Conservation (phyloP, 345 rosid genomes). For the Odontarrhena argentea region DNA sequence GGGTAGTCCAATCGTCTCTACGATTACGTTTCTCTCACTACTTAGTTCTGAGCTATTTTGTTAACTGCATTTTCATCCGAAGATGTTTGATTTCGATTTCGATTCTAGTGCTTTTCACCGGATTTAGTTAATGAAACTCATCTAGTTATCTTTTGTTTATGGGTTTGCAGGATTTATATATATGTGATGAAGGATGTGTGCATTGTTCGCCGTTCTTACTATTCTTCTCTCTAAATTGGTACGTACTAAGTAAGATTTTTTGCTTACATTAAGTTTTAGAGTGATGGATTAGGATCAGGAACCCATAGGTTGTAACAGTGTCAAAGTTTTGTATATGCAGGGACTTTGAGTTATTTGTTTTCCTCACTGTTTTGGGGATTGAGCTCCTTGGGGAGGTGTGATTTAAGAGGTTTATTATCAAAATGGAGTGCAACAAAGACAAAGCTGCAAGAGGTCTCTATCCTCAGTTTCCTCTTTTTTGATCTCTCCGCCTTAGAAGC, state of each 20-base stretch:
- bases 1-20: slow-evolving; percentile 20
- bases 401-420: slow-evolving; percentile 4
- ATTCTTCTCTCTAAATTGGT: slow-evolving; percentile 23
- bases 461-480: too few species aligned
- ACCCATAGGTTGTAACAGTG: neutral
- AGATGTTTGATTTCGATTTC: slow-evolving; percentile 16
- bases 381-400: slow-evolving; percentile 17
- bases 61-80: neutral
- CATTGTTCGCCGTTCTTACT: slow-evolving; percentile 8
- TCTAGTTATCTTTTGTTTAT: neutral
- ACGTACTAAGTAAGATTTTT: slow-evolving; percentile 6
- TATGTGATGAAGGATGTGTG: slow-evolving; percentile 10
- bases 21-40: slow-evolving; percentile 12
- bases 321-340: slow-evolving; percentile 27
- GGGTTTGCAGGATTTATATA: slow-evolving; percentile 7
- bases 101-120: neutral
- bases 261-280: neutral
- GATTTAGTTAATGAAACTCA: neutral
- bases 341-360: slow-evolving; percentile 11
- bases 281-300: neutral
- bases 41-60: neutral
- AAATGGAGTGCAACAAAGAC: slow-evolving; percentile 92
- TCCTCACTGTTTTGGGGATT: neutral
- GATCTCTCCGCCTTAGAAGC: too few species aligned
- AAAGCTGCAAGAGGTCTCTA: slow-evolving; percentile 59